Conservation (phyloP, 305 asterid genomes). For the Fraxinus ornus region DNA sequence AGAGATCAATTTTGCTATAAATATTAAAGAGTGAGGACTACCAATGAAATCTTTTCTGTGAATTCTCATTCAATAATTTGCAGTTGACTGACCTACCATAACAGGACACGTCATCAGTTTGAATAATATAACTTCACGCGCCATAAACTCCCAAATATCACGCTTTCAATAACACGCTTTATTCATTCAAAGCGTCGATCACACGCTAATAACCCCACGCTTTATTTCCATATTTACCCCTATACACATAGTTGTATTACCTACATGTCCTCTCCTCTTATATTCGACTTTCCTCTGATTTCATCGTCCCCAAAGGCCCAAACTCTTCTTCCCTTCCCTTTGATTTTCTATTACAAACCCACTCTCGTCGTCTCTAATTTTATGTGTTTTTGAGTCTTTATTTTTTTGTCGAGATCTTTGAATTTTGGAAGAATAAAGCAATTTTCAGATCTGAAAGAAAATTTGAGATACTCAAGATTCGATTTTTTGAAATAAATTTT, state of each 20-base stretch:
- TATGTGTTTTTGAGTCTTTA: background rate
- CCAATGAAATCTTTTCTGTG: background rate
- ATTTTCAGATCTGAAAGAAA: constrained; percentile 37
- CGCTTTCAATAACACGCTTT: constrained; percentile 33
- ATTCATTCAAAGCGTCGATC: constrained; percentile 25
- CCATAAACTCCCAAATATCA: background rate
- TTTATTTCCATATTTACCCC: constrained; percentile 26
- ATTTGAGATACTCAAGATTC: background rate
- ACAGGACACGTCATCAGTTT: background rate
- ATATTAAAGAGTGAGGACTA: background rate
- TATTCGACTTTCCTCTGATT: background rate
- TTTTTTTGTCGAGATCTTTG: background rate
- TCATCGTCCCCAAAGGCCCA: background rate
- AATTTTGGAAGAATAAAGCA: background rate
- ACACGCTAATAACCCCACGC: constrained; percentile 24
- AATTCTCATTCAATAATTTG: background rate
- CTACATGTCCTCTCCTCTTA: constrained; percentile 21
- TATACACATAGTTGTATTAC: constrained; percentile 4
- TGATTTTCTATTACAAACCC: background rate
- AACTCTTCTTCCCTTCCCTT: background rate
- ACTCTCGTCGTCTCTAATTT: background rate
- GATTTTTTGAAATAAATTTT: background rate
- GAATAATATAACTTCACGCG: background rate
- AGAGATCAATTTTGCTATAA: background rate
- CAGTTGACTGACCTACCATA: background rate